Evolutionary conservation across 2,329 filamentous ascomycete species (phyloP).

Genomic region (Arthroderma sp.): DNA sequence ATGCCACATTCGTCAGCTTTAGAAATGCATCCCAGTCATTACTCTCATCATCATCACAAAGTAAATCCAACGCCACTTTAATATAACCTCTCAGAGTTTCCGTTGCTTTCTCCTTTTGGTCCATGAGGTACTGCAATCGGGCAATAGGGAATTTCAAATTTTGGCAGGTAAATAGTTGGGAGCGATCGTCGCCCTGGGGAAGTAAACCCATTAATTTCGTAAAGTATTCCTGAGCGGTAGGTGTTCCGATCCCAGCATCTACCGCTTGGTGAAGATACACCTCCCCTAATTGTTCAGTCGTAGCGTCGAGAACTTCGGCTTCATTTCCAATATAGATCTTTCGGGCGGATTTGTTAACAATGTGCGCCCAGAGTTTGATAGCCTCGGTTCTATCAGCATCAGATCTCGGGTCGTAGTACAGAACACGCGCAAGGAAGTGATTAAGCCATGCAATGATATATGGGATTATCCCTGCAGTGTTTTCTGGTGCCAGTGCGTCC

Average conservation of each 20-base stretch:
- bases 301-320: constrained; percentile 2
- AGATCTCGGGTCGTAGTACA: constrained; percentile 8
- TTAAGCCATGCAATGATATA: constrained; percentile 6
- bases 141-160: constrained; percentile 8
- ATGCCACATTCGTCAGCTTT: constrained; percentile 17
- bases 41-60: constrained; percentile 20
- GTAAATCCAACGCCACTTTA: constrained; percentile 20
- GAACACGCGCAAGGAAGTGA: constrained; percentile 7
- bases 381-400: constrained; percentile 9
- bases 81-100: constrained; percentile 16
- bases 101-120: constrained; percentile 16
- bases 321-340: not conserved
- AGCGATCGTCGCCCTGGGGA: not conserved
- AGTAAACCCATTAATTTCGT: constrained; percentile 9
- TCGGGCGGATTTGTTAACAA: constrained; percentile 4
- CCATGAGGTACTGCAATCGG: constrained; percentile 14
- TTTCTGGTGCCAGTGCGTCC: constrained; percentile 9
- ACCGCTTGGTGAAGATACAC: constrained; percentile 11
- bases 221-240: constrained; percentile 6
- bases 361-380: constrained; percentile 11
- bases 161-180: not conserved
- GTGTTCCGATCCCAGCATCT: constrained; percentile 9
- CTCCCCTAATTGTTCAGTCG: constrained; percentile 9
- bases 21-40: constrained; percentile 21
- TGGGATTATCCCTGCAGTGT: not conserved